A percentile compares a stretch with the other conserved stretches of the same genome.
phyloP scores from a whole-genome alignment of 768 basidiomycete species.

The Serpula lacrymans region DNA sequence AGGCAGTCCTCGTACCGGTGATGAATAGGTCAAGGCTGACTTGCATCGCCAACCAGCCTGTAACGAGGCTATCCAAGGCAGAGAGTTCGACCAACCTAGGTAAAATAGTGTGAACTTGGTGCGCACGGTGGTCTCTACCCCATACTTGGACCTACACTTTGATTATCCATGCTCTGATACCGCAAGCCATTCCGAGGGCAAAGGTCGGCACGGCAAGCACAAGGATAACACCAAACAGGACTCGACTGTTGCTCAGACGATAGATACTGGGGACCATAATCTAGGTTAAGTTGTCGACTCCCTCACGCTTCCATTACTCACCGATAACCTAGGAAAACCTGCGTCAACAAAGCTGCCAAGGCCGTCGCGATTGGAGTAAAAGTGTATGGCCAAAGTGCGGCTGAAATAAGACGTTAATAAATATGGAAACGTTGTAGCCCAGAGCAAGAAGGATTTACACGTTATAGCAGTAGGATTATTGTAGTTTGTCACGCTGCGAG shows the following conservation, averaged over 20 bases:
- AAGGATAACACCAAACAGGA: slow-evolving; percentile 33
- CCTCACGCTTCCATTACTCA: slow-evolving; percentile 13
- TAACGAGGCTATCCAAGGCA: slow-evolving; percentile 39
- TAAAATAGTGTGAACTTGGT: neutral
- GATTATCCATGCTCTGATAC: slow-evolving; percentile 41
- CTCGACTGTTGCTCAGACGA: slow-evolving; percentile 33
- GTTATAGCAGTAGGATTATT: slow-evolving; percentile 34
- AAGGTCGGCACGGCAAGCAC: slow-evolving; percentile 37
- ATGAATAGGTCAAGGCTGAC: slow-evolving; percentile 42
- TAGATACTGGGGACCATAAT: slow-evolving; percentile 30
- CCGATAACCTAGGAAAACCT: slow-evolving; percentile 46
- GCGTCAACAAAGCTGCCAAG: slow-evolving; percentile 47
- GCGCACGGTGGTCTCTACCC: neutral
- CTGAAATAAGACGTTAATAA: slow-evolving; percentile 18
- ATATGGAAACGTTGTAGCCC: neutral
- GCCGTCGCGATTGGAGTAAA: slow-evolving; percentile 47
- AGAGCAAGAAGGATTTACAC: slow-evolving; percentile 15
- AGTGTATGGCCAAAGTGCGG: slow-evolving; percentile 46
- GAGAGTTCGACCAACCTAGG: slow-evolving; percentile 40
- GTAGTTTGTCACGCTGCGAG: slow-evolving; percentile 38
- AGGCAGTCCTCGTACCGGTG: slow-evolving; percentile 37
- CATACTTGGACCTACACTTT: slow-evolving; percentile 29
- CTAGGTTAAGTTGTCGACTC: neutral
- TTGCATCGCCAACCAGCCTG: slow-evolving; percentile 46
- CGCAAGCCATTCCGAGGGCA: slow-evolving; percentile 40